Percentiles rank a stretch among this genome's conserved stretches.
These are phyloP conservation scores for Crithidia thermophila DNA, from an alignment of 208 protist genomes.

Conservation along the genomic window DNA sequence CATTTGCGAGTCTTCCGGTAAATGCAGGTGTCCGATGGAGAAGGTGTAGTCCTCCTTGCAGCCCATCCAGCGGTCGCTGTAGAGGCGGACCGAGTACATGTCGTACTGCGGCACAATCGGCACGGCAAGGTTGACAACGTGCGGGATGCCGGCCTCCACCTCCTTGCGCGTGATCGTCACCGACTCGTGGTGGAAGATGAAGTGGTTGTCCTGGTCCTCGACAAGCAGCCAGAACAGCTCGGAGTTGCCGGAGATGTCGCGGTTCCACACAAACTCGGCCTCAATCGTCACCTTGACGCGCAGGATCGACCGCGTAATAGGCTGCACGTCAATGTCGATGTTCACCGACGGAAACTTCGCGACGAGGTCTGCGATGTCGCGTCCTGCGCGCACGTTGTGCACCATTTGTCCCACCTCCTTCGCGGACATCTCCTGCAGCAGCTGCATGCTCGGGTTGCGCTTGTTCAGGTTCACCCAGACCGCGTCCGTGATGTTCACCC, in stretches of 20 bases:
- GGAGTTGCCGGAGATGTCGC: constrained; percentile 90
- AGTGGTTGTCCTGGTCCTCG: constrained; percentile 96
- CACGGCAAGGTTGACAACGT: constrained; percentile 95
- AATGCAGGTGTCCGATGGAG: constrained; percentile 94
- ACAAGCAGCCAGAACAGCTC: constrained; percentile 97
- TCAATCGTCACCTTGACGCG: constrained; percentile 91
- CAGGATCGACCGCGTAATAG: constrained; percentile 98
- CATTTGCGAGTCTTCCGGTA: constrained; percentile 94
- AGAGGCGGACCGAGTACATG: constrained; percentile 97
- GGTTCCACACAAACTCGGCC: constrained; percentile 95
- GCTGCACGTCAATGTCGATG: constrained; percentile 93
- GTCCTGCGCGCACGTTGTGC: constrained; percentile 82
- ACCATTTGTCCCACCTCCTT: constrained; percentile 88
- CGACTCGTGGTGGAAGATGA: constrained; percentile 93
- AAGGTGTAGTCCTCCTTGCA: constrained; percentile 89
- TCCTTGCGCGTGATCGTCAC: constrained; percentile 86
- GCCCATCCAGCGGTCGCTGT: constrained; percentile 96
- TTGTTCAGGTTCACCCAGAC: constrained; percentile 75
- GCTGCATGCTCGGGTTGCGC: constrained; percentile 73
- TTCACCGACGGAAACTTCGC: constrained; percentile 91
- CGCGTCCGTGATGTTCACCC: constrained; percentile 76
- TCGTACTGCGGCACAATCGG: constrained; percentile 97
- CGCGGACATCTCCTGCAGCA: constrained; percentile 79
- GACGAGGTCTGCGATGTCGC: constrained; percentile 83
- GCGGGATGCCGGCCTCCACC: constrained; percentile 68